Percentiles rank a stretch among this genome's conserved stretches.
phyloP scores from a whole-genome alignment of 164 flowering plant genomes.

The Magnolia changhungtana region DNA sequence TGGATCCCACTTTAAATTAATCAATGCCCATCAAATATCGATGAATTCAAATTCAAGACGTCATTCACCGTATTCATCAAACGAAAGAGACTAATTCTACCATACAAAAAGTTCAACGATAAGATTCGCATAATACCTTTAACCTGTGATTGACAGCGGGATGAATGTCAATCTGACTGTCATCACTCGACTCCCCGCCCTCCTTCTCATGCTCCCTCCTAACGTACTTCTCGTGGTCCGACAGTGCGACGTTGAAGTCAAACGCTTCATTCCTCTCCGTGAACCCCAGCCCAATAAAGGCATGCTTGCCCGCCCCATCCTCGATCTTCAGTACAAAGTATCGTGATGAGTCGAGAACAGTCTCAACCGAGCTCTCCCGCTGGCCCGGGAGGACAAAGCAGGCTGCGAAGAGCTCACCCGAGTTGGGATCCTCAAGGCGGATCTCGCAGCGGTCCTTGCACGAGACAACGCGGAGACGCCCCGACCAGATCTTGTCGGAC shows the following conservation, averaged over 20 bases:
- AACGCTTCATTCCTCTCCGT: conserved; percentile 94
- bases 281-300: conserved; percentile 91
- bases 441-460: conserved; percentile 85
- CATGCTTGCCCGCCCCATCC: conserved; percentile 92
- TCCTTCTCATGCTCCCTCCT: conserved; percentile 81
- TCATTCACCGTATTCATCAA: neutral
- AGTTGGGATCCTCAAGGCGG: conserved; percentile 88
- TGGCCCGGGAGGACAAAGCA: conserved; percentile 84
- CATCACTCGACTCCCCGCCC: conserved; percentile 32
- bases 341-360: conserved; percentile 90
- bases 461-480: conserved; percentile 91
- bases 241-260: conserved; percentile 97
- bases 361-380: conserved; percentile 81
- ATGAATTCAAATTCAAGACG: neutral
- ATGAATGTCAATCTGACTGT: conserved; percentile 72
- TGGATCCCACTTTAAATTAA: no score
- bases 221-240: conserved; percentile 96
- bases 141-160: conserved; percentile 97
- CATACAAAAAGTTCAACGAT: neutral
- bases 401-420: conserved; percentile 95
- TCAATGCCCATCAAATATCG: no score
- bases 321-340: conserved; percentile 95
- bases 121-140: conserved; percentile 49
- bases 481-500: conserved; percentile 98
- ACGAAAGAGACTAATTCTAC: neutral